A percentile compares a stretch with the other conserved stretches of the same genome.
Conservation (phyloP, 495 filamentous ascomycete species). For the Darksidea phi region DNA sequence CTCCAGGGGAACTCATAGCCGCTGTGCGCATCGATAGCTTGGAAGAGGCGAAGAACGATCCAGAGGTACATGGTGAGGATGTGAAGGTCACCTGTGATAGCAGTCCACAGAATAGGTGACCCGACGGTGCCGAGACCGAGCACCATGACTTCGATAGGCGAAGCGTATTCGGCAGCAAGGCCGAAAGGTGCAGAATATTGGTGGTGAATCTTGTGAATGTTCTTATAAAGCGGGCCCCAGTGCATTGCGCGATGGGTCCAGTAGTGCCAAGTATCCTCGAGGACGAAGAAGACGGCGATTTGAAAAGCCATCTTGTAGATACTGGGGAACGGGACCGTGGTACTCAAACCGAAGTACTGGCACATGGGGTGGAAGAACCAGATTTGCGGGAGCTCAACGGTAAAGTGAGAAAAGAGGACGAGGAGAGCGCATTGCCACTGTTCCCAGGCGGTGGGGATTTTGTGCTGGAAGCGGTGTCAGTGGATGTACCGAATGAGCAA, state of each 20-base stretch:
- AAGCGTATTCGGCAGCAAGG: constrained; percentile 94
- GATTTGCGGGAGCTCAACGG: constrained; percentile 95
- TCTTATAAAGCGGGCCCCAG: constrained; percentile 91
- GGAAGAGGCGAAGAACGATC: constrained; percentile 90
- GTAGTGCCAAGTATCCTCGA: constrained; percentile 99
- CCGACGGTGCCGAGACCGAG: constrained; percentile 91
- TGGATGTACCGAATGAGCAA: not conserved
- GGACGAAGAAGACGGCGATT: constrained; percentile 88
- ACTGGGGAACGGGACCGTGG: constrained; percentile 84
- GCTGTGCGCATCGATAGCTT: constrained; percentile 95
- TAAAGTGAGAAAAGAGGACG: constrained; percentile 90
- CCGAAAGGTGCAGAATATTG: constrained; percentile 97
- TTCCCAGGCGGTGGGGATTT: constrained; percentile 83
- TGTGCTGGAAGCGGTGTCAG: constrained; percentile 55
- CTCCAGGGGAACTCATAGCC: constrained; percentile 98
- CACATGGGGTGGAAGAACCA: constrained; percentile 99
- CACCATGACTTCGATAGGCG: constrained; percentile 94
- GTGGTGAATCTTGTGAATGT: constrained; percentile 98
- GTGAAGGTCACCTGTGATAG: constrained; percentile 80
- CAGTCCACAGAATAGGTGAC: constrained; percentile 80
- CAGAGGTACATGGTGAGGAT: constrained; percentile 97
- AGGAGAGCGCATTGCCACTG: constrained; percentile 92
- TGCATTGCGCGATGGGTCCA: constrained; percentile 93
- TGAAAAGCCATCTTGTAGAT: constrained; percentile 84
- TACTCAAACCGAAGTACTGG: constrained; percentile 84